Evolutionary conservation across 805 yeast species (phyloP), one percentile per base, ranked within the genome.

Genomic region (Saccharomycopsis javanensis): DNA sequence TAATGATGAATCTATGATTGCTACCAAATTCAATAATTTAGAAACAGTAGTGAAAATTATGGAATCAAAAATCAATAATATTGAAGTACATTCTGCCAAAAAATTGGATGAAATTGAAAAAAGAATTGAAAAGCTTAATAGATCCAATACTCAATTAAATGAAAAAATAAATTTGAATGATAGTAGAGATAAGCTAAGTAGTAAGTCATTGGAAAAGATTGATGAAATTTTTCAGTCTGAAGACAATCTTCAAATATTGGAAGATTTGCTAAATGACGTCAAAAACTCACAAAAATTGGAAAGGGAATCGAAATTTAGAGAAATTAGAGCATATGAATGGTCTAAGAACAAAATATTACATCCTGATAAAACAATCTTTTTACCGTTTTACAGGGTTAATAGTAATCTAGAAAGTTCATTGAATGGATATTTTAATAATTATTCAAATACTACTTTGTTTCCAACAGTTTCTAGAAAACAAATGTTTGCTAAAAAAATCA

Each of bases 321-420:
- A 60, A 30, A 38, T 48, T 3, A 55, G 53, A 16, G 60, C 62
- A 18, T 60, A 60, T 37, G 58, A 60, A 42, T 60, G 62, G 62
- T 57, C 62, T 15, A 28, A 50, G 27, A 53, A 60, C 50, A 54
- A 55, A 28, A 55, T 60, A 15, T 31, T 57, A n/a, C 55, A 60
- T 33, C 62, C 62, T 6, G 54, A 50, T 16, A 55, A 31, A 31
- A 27, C 34, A 13, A 38, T 51, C 15, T 38, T 55, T 18, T 20
- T 51, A 25, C 54, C 54, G 13, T 48, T 55, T 37, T 30, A 42
- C 20, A 31, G 28, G 23, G 48, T 18, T 42, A 42, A 42, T 20
- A 23, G 48, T 20, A 42, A 42, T 23, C 23, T 23, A 20, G 48
- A 42, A 42, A 42, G 25, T 28, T 42, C 48, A 20, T 20, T 23